These are phyloP conservation scores for Trichoderma koningii DNA, from an alignment of 2,329 filamentous ascomycete genomes.

Conservation along the genomic window DNA sequence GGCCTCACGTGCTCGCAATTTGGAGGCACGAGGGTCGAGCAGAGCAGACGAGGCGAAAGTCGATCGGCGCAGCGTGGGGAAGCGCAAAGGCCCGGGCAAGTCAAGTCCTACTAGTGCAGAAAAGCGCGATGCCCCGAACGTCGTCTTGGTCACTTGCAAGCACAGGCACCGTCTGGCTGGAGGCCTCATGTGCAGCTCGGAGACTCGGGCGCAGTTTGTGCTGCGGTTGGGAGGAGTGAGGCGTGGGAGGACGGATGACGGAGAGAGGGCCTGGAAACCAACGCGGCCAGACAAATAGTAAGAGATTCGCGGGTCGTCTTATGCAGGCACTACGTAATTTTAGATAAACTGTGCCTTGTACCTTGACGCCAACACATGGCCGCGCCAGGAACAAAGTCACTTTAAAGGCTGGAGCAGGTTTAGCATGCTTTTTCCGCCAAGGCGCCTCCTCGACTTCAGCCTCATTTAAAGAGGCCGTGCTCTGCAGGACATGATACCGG, in stretches of 20 bases:
- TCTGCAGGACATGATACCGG: too few species aligned
- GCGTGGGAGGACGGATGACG: neutral
- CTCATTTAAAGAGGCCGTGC: too few species aligned
- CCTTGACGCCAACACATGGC: slow-evolving; percentile 1
- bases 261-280: neutral
- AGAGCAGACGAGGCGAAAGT: neutral
- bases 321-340: neutral
- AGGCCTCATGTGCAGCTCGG: slow-evolving; percentile 24
- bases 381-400: neutral
- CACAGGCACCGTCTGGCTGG: slow-evolving; percentile 12
- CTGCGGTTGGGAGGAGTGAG: neutral
- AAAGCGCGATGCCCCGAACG: neutral
- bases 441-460: too few species aligned
- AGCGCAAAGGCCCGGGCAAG: neutral
- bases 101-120: neutral
- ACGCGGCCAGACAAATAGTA: slow-evolving; percentile 3
- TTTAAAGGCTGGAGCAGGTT: neutral
- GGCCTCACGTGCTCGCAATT: slow-evolving; percentile 9
- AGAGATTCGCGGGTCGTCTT: neutral
- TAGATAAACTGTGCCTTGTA: slow-evolving; percentile 1
- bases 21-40: neutral
- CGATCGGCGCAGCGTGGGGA: slow-evolving; percentile 6
- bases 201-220: neutral
- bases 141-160: slow-evolving; percentile 6
- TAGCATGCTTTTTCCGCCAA: too few species aligned